Percentiles rank a stretch among this genome's conserved stretches.
These are phyloP conservation scores for Pseudogymnoascus pannorum DNA, from an alignment of 2,329 filamentous ascomycete species.

Conservation along the genomic window DNA sequence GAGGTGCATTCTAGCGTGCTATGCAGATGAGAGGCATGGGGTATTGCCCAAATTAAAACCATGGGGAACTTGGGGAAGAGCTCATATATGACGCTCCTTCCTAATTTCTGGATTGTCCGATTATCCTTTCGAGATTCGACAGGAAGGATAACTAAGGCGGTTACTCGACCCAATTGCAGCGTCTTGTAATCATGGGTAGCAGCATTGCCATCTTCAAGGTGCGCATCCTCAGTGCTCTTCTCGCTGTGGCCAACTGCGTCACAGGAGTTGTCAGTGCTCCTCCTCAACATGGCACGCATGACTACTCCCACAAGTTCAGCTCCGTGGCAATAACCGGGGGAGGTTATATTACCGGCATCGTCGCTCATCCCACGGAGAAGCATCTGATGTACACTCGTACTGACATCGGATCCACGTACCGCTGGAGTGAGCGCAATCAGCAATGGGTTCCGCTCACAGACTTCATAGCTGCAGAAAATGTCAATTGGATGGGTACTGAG, in stretches of 20 bases:
- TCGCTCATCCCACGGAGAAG: conserved; percentile 14
- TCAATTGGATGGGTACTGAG: conserved; percentile 16
- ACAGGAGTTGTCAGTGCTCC: not conserved
- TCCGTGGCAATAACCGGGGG: conserved; percentile 15
- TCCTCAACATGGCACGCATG: conserved; percentile 2
- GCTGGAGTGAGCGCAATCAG: conserved; percentile 10
- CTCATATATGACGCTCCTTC: conserved; percentile 1
- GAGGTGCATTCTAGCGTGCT: not conserved
- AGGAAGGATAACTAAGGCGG: not conserved
- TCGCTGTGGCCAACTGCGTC: not conserved
- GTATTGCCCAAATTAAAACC: not conserved
- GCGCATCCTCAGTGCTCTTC: not conserved
- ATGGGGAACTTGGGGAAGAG: not conserved
- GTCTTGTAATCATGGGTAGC: not conserved
- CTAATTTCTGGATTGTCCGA: not conserved
- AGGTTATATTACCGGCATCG: conserved; percentile 15
- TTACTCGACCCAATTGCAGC: not conserved
- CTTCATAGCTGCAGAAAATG: conserved; percentile 14
- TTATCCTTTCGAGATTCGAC: not conserved
- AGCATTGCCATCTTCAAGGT: not conserved
- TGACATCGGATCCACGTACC: conserved; percentile 15
- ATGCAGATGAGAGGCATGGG: not conserved
- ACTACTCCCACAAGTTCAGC: conserved; percentile 11
- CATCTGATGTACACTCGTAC: conserved; percentile 15
- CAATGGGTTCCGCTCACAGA: conserved; percentile 17